Evolutionary conservation across 768 basidiomycete species (phyloP).

Genomic region (Leccinum rimulosum): DNA sequence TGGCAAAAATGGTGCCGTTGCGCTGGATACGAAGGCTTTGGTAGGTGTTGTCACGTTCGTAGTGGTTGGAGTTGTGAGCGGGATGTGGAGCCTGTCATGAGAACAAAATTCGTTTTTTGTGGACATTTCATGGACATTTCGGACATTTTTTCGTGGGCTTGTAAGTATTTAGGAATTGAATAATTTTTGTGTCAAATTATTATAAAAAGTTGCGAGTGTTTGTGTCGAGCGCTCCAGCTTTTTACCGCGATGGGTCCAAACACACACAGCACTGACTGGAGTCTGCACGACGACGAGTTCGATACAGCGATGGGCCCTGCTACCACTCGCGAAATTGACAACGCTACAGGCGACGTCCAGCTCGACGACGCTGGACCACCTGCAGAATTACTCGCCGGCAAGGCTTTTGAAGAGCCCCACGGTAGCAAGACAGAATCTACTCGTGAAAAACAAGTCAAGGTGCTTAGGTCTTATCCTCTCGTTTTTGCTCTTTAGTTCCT

Average conservation of each 20-base stretch:
- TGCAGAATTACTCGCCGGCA: conserved; percentile 16
- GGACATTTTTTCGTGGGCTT: neutral
- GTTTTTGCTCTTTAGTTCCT: conserved; percentile 28
- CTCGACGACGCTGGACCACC: conserved; percentile 23
- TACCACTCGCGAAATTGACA: conserved; percentile 44
- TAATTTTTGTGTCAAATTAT: conserved; percentile 1
- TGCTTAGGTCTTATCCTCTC: conserved; percentile 70
- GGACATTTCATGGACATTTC: neutral
- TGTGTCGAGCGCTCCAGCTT: neutral
- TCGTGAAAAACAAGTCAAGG: conserved; percentile 82
- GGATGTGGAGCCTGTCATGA: conserved; percentile 33
- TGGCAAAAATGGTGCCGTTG: conserved; percentile 21
- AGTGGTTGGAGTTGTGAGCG: conserved; percentile 39
- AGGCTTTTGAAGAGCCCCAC: conserved; percentile 43
- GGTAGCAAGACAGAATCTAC: conserved; percentile 42
- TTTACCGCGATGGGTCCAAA: conserved; percentile 24
- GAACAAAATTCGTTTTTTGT: neutral
- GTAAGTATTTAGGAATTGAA: neutral
- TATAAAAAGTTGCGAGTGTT: neutral
- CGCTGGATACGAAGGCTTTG: conserved; percentile 35
- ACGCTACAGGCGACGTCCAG: conserved; percentile 44
- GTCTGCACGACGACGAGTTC: conserved; percentile 44
- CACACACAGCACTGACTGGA: conserved; percentile 40
- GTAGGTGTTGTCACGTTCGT: conserved; percentile 37
- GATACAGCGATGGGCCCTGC: conserved; percentile 44